Conservation (phyloP, 1,284 basidiomycete genomes). For the Fomes fomentarius region DNA sequence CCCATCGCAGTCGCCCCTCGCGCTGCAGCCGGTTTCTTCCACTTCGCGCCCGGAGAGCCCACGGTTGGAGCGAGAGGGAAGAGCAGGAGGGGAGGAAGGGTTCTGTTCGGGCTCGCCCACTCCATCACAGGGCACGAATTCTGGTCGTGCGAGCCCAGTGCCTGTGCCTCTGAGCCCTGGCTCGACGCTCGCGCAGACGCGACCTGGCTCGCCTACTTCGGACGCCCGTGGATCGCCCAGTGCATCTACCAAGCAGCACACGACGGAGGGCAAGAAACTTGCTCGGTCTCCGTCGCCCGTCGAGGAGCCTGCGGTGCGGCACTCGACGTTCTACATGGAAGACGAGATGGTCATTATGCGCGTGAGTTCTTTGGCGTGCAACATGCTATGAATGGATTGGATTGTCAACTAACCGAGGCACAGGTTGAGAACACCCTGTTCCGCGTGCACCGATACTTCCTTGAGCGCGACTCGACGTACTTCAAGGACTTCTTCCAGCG, state of each 20-base stretch:
- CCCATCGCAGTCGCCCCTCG: slow-evolving; percentile 18
- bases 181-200: slow-evolving; percentile 24
- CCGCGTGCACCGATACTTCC: slow-evolving; percentile 37
- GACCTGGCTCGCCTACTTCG: slow-evolving; percentile 13
- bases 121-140: neutral
- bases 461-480: slow-evolving; percentile 36
- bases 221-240: slow-evolving; percentile 16
- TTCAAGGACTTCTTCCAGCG: slow-evolving; percentile 35
- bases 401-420: neutral
- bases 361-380: slow-evolving; percentile 11
- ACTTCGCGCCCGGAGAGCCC: slow-evolving; percentile 1
- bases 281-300: slow-evolving; percentile 7
- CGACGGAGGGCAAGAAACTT: slow-evolving; percentile 13
- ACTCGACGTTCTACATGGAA: slow-evolving; percentile 30
- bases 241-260: slow-evolving; percentile 4
- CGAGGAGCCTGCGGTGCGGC: slow-evolving; percentile 20
- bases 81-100: no score
- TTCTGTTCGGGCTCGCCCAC: neutral
- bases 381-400: neutral
- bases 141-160: slow-evolving; percentile 4
- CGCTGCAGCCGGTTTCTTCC: slow-evolving; percentile 15
- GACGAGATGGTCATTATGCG: slow-evolving; percentile 31
- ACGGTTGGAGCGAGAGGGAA: neutral
- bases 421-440: slow-evolving; percentile 35
- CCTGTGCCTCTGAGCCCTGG: slow-evolving; percentile 21